Evolutionary conservation across 768 basidiomycete genomes (phyloP), one percentile per base, ranked within the genome.

Genomic region (Termitomyces sp.): DNA sequence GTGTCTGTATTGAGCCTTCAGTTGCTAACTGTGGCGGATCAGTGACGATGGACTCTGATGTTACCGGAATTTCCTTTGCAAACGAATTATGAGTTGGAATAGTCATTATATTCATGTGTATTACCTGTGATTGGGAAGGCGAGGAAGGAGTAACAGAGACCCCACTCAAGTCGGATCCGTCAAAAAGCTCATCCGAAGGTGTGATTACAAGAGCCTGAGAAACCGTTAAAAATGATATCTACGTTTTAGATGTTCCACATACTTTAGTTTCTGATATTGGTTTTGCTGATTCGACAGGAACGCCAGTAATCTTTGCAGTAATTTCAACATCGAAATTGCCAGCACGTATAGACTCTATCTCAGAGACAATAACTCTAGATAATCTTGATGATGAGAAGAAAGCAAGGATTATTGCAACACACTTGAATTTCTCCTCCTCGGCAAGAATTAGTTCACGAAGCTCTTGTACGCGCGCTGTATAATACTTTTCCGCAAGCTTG

Each of bases 341-440:
- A 12, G 79, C 73, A 27, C 86, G 84, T 59, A 94, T 89, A 2
- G 84, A 83, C 49, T 90, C 83, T 44, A 95, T 90, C 70, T 95
- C 93, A 3, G 79, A 71, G 19, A 86, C 77, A 14, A 94, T 75
- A 34, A 70, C 71, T 70, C 92, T 92, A 50, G 25, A 58, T 7
- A 27, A 17, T 7, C 19, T 37, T 16, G 37, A 51, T 16, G 58
- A 56, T 6, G 37, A 51, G 21, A 27, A 47, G n/a, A 10, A 12
- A 32, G 34, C n/a, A 41, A 14, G 17, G 17, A 25, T 31, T 34
- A 5, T n/a, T 31, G 8, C 7, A 14, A 64, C 80, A 27, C 66
- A 88, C 90, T 84, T 90, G 82, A 95, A 97, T 56, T 81, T 84
- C 29, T 72, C 68, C 72, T 96, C 95, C 66, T 95, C 89, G 1